Base-by-base conservation (phyloP, 495 filamentous ascomycete species). In the Aspergillus bertholletiae region DNA sequence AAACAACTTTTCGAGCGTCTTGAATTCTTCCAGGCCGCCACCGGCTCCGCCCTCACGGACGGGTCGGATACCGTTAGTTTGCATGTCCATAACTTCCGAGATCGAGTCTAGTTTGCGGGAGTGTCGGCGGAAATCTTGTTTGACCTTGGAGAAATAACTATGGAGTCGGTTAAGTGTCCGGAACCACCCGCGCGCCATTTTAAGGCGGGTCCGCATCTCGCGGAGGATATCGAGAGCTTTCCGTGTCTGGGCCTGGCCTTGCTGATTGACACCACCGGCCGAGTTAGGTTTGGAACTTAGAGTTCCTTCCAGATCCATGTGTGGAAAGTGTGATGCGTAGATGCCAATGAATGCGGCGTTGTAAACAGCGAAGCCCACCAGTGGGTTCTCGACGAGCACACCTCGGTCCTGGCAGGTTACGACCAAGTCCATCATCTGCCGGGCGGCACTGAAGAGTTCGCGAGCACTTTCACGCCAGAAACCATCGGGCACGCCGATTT, bases 301-400 rank as follows among this genome's bases (percentile, higher is more conserved):
- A 60, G 84, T 80, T 15, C 80, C 78, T 20, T 84, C 77, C 0
- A 75, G 74, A 58, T 96, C 90, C 87, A 94, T 92, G 56, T 87
- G 84, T 0, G 86, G 83, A 65, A 93, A 96, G 62, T 87, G 81
- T 23, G 77, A 74, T 9, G 81, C 83, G 63, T 95, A 96, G 9
- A 93, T 72, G 57, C 79, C 78, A 18, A 80, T 65, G 56, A 91
- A 88, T 0, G 83, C 83, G n/a, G 88, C 88, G 54, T 87, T 87
- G 76, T 89, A 94, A 53, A 91, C 82, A 7, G 90, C 87, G 62
- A 91, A 93, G 5, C 87, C 84, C 12, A 92, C 81, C 37, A 92
- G 80, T 0, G 90, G 87, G 26, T 89, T 94, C 73, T 94, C 88
- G 13, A 89, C 86, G 7, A 91, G 74, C 11, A 78, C 76, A 39